Conservation (phyloP, 441 rosid genomes). For the Raphanus hybrid region DNA sequence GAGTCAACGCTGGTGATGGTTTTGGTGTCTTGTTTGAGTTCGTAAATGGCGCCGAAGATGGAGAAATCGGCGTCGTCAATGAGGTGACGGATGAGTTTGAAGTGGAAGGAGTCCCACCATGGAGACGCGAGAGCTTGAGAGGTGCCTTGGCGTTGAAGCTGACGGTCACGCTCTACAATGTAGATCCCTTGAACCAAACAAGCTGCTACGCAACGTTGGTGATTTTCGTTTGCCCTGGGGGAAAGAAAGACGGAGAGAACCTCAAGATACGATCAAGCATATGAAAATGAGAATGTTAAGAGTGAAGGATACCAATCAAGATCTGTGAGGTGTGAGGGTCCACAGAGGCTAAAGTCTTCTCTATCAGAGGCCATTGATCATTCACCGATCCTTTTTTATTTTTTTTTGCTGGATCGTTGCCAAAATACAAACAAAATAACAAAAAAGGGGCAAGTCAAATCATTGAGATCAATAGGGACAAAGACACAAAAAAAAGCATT, state of each 20-base stretch:
- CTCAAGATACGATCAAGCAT: not conserved
- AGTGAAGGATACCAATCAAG: constrained; percentile 8
- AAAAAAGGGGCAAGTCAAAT: not conserved
- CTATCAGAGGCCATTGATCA: constrained; percentile 17
- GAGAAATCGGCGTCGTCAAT: constrained; percentile 80
- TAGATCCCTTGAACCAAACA: constrained; percentile 85
- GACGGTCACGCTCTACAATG: constrained; percentile 87
- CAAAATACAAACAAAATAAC: not conserved
- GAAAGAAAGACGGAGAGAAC: not conserved
- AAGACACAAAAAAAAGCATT: not conserved
- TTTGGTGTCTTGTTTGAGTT: constrained; percentile 44
- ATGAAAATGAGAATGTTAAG: too few species aligned
- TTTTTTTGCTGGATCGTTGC: not conserved
- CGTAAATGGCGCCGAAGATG: constrained; percentile 82
- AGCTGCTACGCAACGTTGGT: constrained; percentile 82
- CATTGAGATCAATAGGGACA: not conserved
- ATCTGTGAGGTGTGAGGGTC: constrained; percentile 9
- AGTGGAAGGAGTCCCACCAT: constrained; percentile 90
- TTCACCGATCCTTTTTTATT: not conserved
- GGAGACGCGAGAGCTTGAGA: constrained; percentile 73
- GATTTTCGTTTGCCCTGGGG: constrained; percentile 57
- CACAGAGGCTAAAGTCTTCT: constrained; percentile 1
- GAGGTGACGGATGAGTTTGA: constrained; percentile 63
- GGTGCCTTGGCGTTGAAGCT: constrained; percentile 67
- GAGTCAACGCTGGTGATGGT: not conserved